phyloP scores from a whole-genome alignment of 805 yeast species.

The Metschnikowia arizonensis region DNA sequence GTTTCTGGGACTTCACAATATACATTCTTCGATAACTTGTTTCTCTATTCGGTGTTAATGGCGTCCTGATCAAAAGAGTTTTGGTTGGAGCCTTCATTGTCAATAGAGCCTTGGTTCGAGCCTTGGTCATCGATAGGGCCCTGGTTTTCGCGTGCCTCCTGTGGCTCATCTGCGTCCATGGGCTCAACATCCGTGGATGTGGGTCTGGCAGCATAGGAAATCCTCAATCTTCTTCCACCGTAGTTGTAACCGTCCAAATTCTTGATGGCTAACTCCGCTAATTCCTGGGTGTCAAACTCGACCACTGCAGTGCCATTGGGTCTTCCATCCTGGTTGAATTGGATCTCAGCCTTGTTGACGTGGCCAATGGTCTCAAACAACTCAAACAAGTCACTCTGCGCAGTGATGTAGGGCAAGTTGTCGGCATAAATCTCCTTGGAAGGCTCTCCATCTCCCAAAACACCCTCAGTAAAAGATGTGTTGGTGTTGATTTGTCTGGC shows the following conservation, averaged over 20 bases:
- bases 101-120: not conserved
- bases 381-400: constrained; percentile 77
- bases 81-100: not conserved
- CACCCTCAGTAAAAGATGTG: constrained; percentile 63
- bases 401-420: constrained; percentile 88
- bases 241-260: constrained; percentile 77
- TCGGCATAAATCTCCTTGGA: constrained; percentile 53
- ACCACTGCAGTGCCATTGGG: constrained; percentile 87
- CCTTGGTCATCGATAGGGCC: not conserved
- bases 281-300: constrained; percentile 58
- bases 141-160: constrained; percentile 1
- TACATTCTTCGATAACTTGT: not conserved
- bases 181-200: constrained; percentile 3
- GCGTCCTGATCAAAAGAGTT: not conserved
- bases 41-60: not conserved
- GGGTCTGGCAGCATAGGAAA: constrained; percentile 55
- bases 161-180: constrained; percentile 5
- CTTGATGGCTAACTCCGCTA: constrained; percentile 70
- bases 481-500: constrained; percentile 27
- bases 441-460: constrained; percentile 54
- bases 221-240: constrained; percentile 70
- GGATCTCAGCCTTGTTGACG: constrained; percentile 73
- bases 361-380: constrained; percentile 81
- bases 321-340: constrained; percentile 51
- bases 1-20: not conserved